A percentile compares a stretch with the other conserved stretches of the same genome.
Conservation (phyloP, 345 rosid species). For the Firmiana major region DNA sequence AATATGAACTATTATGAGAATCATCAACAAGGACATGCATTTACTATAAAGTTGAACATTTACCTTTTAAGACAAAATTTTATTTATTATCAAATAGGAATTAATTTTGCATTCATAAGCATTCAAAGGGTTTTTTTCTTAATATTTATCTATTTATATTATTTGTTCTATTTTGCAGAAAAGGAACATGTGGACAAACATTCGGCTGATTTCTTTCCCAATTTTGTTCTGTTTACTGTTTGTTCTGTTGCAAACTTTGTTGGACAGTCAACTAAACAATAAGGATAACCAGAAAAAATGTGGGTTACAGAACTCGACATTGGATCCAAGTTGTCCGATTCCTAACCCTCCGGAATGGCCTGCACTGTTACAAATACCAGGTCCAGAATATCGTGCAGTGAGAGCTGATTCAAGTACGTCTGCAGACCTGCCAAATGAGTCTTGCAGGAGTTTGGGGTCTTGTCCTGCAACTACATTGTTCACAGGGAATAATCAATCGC, state of each 20-base stretch:
- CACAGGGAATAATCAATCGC: slow-evolving; percentile 63
- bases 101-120: background rate
- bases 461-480: slow-evolving; percentile 73
- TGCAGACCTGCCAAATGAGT: slow-evolving; percentile 48
- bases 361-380: slow-evolving; percentile 70
- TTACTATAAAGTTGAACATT: background rate
- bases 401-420: slow-evolving; percentile 30
- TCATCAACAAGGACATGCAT: background rate
- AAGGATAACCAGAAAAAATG: slow-evolving; percentile 31
- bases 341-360: slow-evolving; percentile 69
- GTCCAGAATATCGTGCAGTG: slow-evolving; percentile 58
- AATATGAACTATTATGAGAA: background rate
- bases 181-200: slow-evolving; percentile 59
- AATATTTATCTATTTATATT: too few relatives aligned
- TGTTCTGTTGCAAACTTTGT: slow-evolving; percentile 39
- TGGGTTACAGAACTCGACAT: slow-evolving; percentile 53
- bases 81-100: background rate
- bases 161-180: slow-evolving; percentile 35
- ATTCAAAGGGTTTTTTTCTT: background rate
- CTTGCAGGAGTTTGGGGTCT: slow-evolving; percentile 62
- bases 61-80: background rate
- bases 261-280: slow-evolving; percentile 33
- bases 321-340: slow-evolving; percentile 47
- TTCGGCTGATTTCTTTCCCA: slow-evolving; percentile 70
- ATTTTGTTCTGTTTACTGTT: slow-evolving; percentile 60